Evolutionary conservation across 208 protist species (phyloP).

Genomic region (Acanthamoeba lenticulata): DNA sequence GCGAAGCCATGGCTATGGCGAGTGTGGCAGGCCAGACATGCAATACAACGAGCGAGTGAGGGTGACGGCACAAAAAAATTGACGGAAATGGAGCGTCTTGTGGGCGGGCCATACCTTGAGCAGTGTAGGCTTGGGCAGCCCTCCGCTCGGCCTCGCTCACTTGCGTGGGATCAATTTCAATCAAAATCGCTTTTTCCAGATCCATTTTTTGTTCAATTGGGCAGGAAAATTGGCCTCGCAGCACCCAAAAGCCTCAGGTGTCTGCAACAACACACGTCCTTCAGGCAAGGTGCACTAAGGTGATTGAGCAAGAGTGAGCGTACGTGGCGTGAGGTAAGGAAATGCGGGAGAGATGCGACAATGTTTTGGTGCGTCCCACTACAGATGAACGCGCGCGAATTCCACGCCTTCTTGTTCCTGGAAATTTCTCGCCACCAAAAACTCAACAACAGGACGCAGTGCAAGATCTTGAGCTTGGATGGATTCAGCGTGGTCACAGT

Average conservation of each 20-base stretch:
- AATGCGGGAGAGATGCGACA: neutral
- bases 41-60: neutral
- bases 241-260: too few relatives aligned
- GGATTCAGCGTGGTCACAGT: too few relatives aligned
- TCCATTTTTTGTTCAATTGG: constrained; percentile 63
- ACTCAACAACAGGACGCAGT: neutral
- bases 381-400: neutral
- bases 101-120: neutral
- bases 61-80: neutral
- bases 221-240: neutral
- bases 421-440: neutral
- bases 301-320: neutral
- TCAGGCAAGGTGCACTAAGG: too few relatives aligned
- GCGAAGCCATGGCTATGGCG: neutral
- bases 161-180: constrained; percentile 66
- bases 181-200: constrained; percentile 76
- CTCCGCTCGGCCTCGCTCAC: constrained; percentile 30
- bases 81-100: too few relatives aligned
- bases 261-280: too few relatives aligned
- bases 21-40: neutral
- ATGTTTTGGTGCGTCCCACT: too few relatives aligned
- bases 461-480: too few relatives aligned
- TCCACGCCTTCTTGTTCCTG: neutral
- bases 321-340: neutral
- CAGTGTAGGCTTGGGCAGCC: constrained; percentile 68